A percentile compares a stretch with the other conserved stretches of the same genome.
Conservation (phyloP, 495 filamentous ascomycete genomes). For the Haplographium delicatum region DNA sequence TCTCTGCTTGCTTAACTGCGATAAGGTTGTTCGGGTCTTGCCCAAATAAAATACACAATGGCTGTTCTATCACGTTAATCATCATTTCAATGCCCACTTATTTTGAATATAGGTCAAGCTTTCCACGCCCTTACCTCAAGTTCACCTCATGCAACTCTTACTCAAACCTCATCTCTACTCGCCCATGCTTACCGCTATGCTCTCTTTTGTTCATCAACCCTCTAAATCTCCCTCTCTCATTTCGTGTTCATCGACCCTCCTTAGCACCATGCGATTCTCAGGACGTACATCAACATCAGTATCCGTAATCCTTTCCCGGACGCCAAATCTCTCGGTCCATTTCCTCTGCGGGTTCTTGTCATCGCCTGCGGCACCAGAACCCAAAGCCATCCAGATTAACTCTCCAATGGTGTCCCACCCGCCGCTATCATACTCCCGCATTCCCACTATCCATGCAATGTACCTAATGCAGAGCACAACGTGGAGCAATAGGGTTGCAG, state of each 20-base stretch:
- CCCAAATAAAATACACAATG: too few species aligned
- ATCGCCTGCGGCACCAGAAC: neutral
- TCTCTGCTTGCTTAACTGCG: constrained; percentile 67
- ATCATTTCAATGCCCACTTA: too few species aligned
- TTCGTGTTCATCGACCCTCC: neutral
- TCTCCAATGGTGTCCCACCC: neutral
- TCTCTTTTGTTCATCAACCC: too few species aligned
- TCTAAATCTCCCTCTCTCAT: too few species aligned
- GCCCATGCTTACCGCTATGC: too few species aligned
- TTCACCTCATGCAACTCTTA: too few species aligned
- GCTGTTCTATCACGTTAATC: too few species aligned
- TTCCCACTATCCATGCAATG: neutral
- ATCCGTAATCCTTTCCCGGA: neutral
- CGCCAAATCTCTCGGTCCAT: neutral
- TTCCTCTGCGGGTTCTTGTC: neutral
- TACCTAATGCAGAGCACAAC: neutral
- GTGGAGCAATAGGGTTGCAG: neutral
- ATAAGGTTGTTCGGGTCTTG: constrained; percentile 61
- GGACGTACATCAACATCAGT: neutral
- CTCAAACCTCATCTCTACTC: too few species aligned
- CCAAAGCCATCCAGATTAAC: neutral
- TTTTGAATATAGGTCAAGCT: too few species aligned
- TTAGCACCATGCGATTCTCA: neutral
- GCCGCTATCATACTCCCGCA: neutral
- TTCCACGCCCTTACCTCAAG: too few species aligned